These are phyloP conservation scores for Hymenoscyphus linearis DNA, from an alignment of 2,329 filamentous ascomycete genomes.

Conservation along the genomic window DNA sequence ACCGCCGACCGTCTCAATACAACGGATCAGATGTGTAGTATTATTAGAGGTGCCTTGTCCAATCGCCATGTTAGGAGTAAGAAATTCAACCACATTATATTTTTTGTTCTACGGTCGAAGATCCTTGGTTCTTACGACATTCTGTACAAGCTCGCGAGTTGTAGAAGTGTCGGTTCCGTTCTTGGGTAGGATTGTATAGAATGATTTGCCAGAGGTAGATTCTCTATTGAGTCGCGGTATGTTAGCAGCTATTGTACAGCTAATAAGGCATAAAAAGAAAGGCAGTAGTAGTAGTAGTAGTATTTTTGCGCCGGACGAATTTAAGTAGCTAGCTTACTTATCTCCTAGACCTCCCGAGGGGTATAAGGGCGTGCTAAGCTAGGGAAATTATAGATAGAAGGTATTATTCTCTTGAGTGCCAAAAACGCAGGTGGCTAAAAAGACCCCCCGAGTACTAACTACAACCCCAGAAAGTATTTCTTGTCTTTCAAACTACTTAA, in stretches of 20 bases:
- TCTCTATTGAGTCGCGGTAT: background rate
- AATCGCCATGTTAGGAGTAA: background rate
- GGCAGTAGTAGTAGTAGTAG: no score
- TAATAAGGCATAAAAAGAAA: background rate
- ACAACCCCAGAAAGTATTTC: no score
- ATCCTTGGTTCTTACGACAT: background rate
- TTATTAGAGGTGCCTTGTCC: background rate
- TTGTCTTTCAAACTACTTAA: background rate
- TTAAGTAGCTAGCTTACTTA: no score
- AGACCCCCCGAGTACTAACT: no score
- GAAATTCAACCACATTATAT: constrained; percentile 1
- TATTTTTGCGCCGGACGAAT: no score
- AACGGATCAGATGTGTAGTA: background rate
- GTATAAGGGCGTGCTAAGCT: no score
- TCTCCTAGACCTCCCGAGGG: no score
- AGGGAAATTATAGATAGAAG: no score
- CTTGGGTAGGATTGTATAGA: constrained; percentile 4
- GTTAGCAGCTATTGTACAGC: constrained; percentile 4
- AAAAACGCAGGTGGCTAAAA: no score
- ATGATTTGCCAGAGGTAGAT: background rate
- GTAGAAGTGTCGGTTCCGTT: background rate
- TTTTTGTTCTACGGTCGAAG: constrained; percentile 1
- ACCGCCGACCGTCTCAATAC: background rate
- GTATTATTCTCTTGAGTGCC: no score
- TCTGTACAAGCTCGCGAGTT: background rate